Evolutionary conservation across 768 basidiomycete genomes (phyloP).

Genomic region (Leccinum arenicola): DNA sequence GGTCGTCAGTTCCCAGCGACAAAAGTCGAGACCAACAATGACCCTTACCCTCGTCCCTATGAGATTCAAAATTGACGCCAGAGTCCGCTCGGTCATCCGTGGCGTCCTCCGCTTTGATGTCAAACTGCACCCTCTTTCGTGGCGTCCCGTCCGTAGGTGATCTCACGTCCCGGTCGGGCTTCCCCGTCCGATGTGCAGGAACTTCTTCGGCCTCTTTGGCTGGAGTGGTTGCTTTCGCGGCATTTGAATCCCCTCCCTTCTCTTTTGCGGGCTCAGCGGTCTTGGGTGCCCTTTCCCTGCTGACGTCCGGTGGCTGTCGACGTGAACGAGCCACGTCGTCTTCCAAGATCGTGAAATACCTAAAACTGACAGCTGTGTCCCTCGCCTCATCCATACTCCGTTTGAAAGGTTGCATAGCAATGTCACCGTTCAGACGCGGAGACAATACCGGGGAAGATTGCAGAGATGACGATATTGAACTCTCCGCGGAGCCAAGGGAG

Average conservation of each 20-base stretch:
- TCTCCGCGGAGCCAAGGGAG: conserved; percentile 27
- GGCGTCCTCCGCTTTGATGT: conserved; percentile 56
- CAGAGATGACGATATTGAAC: conserved; percentile 19
- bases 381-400: conserved; percentile 47
- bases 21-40: neutral
- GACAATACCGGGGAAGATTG: conserved; percentile 18
- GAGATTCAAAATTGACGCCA: conserved; percentile 33
- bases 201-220: conserved; percentile 11
- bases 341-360: conserved; percentile 44
- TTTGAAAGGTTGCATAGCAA: conserved; percentile 35
- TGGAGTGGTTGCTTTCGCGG: conserved; percentile 10
- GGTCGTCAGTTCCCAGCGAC: conserved; percentile 4
- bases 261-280: conserved; percentile 8
- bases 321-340: conserved; percentile 35
- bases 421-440: conserved; percentile 26
- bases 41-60: conserved; percentile 45
- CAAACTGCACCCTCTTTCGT: conserved; percentile 71
- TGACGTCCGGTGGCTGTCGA: conserved; percentile 12
- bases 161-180: conserved; percentile 20
- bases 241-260: conserved; percentile 7
- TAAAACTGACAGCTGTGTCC: conserved; percentile 47
- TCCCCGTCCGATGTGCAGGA: conserved; percentile 15
- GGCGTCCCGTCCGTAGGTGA: conserved; percentile 31
- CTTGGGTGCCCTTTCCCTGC: conserved; percentile 12
- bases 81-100: conserved; percentile 41